phyloP scores from a whole-genome alignment of 345 rosid species.

The Populus tremula region DNA sequence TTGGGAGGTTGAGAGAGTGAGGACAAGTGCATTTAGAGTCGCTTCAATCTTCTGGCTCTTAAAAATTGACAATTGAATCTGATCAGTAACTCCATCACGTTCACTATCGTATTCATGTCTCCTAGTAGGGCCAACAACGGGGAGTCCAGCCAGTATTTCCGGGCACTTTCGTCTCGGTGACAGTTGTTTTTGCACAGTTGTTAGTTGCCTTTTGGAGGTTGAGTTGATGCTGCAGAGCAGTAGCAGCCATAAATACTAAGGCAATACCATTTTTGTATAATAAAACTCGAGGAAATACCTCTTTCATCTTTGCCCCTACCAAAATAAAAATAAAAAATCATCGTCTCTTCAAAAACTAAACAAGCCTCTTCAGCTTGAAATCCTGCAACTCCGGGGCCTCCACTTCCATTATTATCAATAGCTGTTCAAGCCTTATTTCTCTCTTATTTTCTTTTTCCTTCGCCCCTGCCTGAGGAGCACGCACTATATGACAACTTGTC shows the following conservation, averaged over 20 bases:
- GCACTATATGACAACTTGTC: constrained; percentile 7
- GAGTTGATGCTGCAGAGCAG: not conserved
- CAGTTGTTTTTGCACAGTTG: not conserved
- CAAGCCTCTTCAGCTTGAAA: too few species aligned
- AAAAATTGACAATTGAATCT: not conserved
- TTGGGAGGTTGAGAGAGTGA: not conserved
- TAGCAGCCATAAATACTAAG: not conserved
- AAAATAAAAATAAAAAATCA: too few species aligned
- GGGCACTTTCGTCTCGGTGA: not conserved
- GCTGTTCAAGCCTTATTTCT: too few species aligned
- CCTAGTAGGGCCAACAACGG: not conserved
- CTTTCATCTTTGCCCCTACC: too few species aligned
- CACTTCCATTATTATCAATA: too few species aligned
- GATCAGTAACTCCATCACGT: constrained; percentile 1
- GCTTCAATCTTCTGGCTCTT: not conserved
- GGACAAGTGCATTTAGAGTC: not conserved
- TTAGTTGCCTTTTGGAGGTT: not conserved
- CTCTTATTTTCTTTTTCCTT: not conserved
- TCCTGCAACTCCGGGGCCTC: too few species aligned
- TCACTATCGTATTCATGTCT: constrained; percentile 2
- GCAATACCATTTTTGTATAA: too few species aligned
- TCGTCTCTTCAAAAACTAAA: too few species aligned
- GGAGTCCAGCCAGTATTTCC: not conserved
- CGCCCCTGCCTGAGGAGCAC: too few species aligned
- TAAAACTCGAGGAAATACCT: too few species aligned